Evolutionary conservation across 441 rosid species (phyloP), one percentile per base, ranked within the genome.

Genomic region (Viola pubescens): DNA sequence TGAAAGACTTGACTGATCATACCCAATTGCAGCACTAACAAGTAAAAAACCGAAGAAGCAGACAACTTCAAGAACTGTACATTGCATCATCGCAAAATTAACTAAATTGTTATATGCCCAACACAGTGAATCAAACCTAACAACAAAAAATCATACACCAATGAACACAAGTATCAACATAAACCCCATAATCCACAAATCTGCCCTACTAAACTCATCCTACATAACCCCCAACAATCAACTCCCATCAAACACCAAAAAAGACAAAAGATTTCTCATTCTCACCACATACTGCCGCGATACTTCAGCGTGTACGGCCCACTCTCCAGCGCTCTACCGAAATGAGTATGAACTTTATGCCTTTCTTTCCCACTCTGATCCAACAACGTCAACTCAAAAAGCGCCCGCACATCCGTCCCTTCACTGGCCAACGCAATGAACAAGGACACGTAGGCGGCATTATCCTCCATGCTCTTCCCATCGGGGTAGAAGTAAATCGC

Each of bases 221-320:
- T 26, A 42, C 52, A 63, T n/a, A 41, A 16, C 34, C 34, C 19
- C 5, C 37, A 46, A 3, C 39, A 37, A 14, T 4, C 9, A 56
- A 38, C 14, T 26, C 37, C 43, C 19, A 26, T 38, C 19, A 4
- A 6, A 53, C 55, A 56, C 4, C 57, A 48, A 16, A 8, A 11
- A 10, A 4, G 7, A 41, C 4, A 9, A 1, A 11, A 14, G 3
- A 2, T 26, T 26, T 26, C 34, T 26, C 34, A 8, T 0, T 1
- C 91, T 73, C 58, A 91, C 98, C 98, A 91, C 97, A 91, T 91
- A 66, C 95, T 91, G 51, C 98, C 98, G 87, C 34, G 34, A 26
- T 26, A 26, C 34, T 26, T 26, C 2, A 26, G 34, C 34, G 34
- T 26, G 34, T 26, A 91, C 1, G 98, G 98, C 1, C 98, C 96